These are phyloP conservation scores for Sarcocystis neurona DNA, from an alignment of 169 alveolate genomes.

Conservation along the genomic window DNA sequence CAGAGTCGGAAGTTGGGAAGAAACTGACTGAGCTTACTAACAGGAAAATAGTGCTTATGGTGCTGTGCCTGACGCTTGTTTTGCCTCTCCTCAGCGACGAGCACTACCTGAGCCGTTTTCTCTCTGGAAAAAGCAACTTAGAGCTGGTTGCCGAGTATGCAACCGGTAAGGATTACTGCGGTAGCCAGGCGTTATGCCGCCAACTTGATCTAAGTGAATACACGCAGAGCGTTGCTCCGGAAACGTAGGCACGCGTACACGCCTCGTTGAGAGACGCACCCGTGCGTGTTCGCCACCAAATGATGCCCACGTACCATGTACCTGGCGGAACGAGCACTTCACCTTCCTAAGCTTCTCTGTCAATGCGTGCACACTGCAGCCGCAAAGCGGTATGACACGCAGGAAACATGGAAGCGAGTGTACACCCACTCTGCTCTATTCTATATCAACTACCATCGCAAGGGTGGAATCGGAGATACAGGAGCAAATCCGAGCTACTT, in stretches of 20 bases:
- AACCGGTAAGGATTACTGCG: background rate
- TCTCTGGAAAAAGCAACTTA: slow-evolving; percentile 40
- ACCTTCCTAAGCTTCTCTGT: background rate
- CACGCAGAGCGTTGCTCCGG: too few species aligned
- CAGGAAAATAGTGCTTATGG: slow-evolving; percentile 72
- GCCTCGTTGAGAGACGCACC: too few species aligned
- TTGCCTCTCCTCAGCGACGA: slow-evolving; percentile 46
- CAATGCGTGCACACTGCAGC: background rate
- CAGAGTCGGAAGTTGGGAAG: slow-evolving; percentile 83
- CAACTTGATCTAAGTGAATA: too few species aligned
- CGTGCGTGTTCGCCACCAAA: too few species aligned
- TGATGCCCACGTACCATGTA: background rate
- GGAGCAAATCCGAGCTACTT: slow-evolving; percentile 33
- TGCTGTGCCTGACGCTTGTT: slow-evolving; percentile 47
- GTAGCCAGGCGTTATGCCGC: too few species aligned
- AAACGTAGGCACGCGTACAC: too few species aligned
- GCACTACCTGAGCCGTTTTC: background rate
- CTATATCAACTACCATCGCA: slow-evolving; percentile 58
- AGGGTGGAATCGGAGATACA: slow-evolving; percentile 48
- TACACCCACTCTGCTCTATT: slow-evolving; percentile 30
- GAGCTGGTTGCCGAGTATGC: slow-evolving; percentile 61
- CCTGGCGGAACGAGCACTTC: background rate
- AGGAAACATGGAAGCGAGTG: slow-evolving; percentile 47
- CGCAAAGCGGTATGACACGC: slow-evolving; percentile 41
- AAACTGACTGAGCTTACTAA: slow-evolving; percentile 82